phyloP scores from a whole-genome alignment of 1,284 basidiomycete species.

The Wallemia hederae region DNA sequence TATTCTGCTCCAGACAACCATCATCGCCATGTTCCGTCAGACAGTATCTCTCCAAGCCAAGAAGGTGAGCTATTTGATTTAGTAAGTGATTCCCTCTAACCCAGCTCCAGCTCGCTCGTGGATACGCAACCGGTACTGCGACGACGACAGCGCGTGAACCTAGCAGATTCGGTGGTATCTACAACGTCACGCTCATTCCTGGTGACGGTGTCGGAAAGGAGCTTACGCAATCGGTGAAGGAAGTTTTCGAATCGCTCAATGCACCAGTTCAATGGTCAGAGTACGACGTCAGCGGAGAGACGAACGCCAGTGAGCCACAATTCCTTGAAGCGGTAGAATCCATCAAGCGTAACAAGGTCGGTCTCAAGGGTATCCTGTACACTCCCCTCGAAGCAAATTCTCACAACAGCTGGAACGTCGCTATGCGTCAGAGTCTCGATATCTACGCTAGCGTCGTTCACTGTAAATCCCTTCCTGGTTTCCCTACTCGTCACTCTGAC shows the following conservation, averaged over 20 bases:
- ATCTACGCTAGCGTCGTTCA: conserved; percentile 96
- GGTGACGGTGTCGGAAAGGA: conserved; percentile 93
- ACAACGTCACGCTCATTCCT: conserved; percentile 75
- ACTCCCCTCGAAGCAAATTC: conserved; percentile 88
- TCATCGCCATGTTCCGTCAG: neutral
- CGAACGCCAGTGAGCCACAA: conserved; percentile 67
- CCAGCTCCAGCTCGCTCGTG: neutral
- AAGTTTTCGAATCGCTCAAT: conserved; percentile 90
- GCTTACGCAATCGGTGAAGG: conserved; percentile 94
- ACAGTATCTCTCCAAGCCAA: neutral
- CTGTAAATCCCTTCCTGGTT: conserved; percentile 93
- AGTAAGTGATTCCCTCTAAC: too few relatives aligned
- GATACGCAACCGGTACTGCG: neutral
- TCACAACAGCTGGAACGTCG: conserved; percentile 99
- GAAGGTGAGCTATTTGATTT: conserved; percentile 1
- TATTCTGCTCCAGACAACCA: too few relatives aligned
- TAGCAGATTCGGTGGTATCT: conserved; percentile 83
- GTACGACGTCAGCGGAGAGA: conserved; percentile 91
- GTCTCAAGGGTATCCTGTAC: conserved; percentile 95
- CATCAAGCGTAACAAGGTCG: conserved; percentile 85
- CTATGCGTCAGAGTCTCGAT: conserved; percentile 96
- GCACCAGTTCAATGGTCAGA: conserved; percentile 99
- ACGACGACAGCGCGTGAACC: conserved; percentile 20
- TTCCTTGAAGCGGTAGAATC: conserved; percentile 96
- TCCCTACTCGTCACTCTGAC: conserved; percentile 80